Percentiles rank a stretch among this genome's conserved stretches.
Evolutionary conservation across 2,329 filamentous ascomycete species (phyloP).

Genomic region (Colletotrichum tofieldiae): DNA sequence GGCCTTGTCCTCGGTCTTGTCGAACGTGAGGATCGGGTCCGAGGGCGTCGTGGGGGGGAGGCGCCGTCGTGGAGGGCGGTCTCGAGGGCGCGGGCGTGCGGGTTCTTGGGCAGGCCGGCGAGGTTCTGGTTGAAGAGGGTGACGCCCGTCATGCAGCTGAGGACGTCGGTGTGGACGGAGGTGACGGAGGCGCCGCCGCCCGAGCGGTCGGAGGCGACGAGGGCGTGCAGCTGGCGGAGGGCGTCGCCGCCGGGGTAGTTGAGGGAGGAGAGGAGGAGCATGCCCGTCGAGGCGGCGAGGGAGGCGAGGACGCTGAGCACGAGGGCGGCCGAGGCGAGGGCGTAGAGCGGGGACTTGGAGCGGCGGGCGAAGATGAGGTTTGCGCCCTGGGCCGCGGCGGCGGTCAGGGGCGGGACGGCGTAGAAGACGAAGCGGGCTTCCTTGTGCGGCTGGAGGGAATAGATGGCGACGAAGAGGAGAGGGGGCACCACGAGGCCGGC

Average conservation of each 20-base stretch:
- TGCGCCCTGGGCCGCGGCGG: slow-evolving; percentile 81
- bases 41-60: slow-evolving; percentile 41
- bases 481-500: slow-evolving; percentile 74
- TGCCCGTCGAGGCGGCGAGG: slow-evolving; percentile 72
- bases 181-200: slow-evolving; percentile 51
- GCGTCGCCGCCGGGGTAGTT: slow-evolving; percentile 96
- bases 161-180: slow-evolving; percentile 74
- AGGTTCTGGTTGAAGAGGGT: slow-evolving; percentile 75
- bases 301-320: slow-evolving; percentile 72
- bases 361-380: slow-evolving; percentile 78
- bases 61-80: slow-evolving; percentile 41
- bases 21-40: slow-evolving; percentile 60
- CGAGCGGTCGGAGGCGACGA: slow-evolving; percentile 50
- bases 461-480: slow-evolving; percentile 81
- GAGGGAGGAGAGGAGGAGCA: slow-evolving; percentile 85
- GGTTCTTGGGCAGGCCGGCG: slow-evolving; percentile 54
- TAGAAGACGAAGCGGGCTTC: slow-evolving; percentile 97
- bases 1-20: slow-evolving; percentile 73
- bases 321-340: slow-evolving; percentile 68
- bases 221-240: slow-evolving; percentile 67
- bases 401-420: slow-evolving; percentile 84
- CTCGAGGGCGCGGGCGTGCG: slow-evolving; percentile 43
- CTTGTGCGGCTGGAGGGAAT: slow-evolving; percentile 94
- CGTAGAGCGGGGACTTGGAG: slow-evolving; percentile 72
- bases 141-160: slow-evolving; percentile 78